Conservation (phyloP, 495 filamentous ascomycete genomes). For the Paragyromitra xinjiangensis region DNA sequence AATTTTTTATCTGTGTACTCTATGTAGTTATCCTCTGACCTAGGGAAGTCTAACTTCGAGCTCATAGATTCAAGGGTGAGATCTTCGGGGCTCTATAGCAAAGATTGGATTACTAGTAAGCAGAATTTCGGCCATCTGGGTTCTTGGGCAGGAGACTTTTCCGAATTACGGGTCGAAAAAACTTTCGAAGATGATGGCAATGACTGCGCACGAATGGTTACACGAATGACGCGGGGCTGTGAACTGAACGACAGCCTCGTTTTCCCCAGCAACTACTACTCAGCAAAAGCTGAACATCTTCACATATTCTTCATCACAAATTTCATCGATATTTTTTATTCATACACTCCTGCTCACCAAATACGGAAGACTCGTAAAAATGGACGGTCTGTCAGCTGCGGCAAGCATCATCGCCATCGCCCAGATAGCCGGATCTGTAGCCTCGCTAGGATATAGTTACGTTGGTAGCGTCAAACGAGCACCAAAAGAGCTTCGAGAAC, state of each 20-base stretch:
- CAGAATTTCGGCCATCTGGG: too few relatives aligned
- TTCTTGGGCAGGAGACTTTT: too few relatives aligned
- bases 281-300: not conserved
- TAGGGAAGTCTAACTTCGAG: too few relatives aligned
- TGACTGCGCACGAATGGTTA: not conserved
- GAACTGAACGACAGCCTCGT: not conserved
- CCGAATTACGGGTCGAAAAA: not conserved
- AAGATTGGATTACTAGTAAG: too few relatives aligned
- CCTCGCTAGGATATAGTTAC: slow-evolving; percentile 10
- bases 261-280: not conserved
- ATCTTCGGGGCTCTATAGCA: too few relatives aligned
- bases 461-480: not conserved
- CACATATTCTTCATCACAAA: not conserved
- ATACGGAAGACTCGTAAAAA: not conserved
- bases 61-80: too few relatives aligned
- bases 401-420: slow-evolving; percentile 3
- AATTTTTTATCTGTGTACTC: too few relatives aligned
- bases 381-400: not conserved
- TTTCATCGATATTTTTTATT: not conserved
- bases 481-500: slow-evolving; percentile 16
- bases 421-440: not conserved
- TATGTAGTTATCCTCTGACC: too few relatives aligned
- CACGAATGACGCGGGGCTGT: not conserved
- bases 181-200: not conserved
- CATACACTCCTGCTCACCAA: not conserved